Percentiles rank a stretch among this genome's conserved stretches.
Conservation (phyloP, 1,284 basidiomycete species). For the Coniophora puteana region DNA sequence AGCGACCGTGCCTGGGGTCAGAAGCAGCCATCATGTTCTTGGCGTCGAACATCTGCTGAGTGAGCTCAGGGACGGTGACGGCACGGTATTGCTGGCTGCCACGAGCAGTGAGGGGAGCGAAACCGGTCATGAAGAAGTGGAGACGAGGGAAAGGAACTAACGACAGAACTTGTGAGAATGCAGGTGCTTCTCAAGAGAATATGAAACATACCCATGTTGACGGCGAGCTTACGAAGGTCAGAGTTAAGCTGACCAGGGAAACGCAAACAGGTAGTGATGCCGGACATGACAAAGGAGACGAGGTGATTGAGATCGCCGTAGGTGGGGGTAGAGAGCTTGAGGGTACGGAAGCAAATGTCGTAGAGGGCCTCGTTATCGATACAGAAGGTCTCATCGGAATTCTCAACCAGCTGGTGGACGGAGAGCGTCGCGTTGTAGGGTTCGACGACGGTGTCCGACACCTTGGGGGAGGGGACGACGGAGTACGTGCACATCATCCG, state of each 20-base stretch:
- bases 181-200: neutral
- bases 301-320: constrained; percentile 98
- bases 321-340: constrained; percentile 91
- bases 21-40: constrained; percentile 99
- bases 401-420: constrained; percentile 94
- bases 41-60: constrained; percentile 97
- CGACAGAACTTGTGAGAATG: constrained; percentile 7
- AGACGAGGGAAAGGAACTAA: constrained; percentile 96
- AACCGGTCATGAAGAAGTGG: constrained; percentile 99
- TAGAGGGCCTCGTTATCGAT: constrained; percentile 98
- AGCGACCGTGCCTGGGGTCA: constrained; percentile 92
- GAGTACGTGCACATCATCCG: constrained; percentile 99
- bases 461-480: constrained; percentile 92
- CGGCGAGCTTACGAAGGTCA: constrained; percentile 93
- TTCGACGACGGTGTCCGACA: constrained; percentile 98
- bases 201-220: constrained; percentile 87
- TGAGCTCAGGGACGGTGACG: constrained; percentile 93
- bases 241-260: constrained; percentile 99
- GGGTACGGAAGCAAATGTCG: constrained; percentile 96
- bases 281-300: constrained; percentile 97
- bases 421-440: constrained; percentile 96
- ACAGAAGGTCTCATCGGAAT: constrained; percentile 95
- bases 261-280: constrained; percentile 92
- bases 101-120: constrained; percentile 91
- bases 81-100: constrained; percentile 94